A percentile compares a stretch with the other conserved stretches of the same genome.
Conservation (phyloP, 345 rosid genomes). For the Anastatica hierochuntica region DNA sequence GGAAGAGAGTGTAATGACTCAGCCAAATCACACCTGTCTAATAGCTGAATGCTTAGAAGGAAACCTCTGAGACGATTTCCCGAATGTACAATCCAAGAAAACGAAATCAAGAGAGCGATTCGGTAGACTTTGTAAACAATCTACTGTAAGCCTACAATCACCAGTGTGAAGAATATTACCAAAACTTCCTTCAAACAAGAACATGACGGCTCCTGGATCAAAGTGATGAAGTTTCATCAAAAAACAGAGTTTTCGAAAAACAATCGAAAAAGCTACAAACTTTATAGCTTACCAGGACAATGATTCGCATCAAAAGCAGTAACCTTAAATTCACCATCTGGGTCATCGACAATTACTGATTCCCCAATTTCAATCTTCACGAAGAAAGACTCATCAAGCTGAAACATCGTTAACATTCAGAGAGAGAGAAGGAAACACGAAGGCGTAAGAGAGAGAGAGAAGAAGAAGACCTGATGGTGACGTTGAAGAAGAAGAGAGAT, state of each 20-base stretch:
- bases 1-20: not conserved
- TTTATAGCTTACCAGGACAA: conserved; percentile 47
- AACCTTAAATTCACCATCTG: conserved; percentile 49
- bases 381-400: conserved; percentile 58
- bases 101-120: conserved; percentile 53
- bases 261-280: not conserved
- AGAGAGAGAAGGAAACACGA: not conserved
- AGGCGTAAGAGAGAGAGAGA: not conserved
- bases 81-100: conserved; percentile 86
- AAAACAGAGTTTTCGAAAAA: not conserved
- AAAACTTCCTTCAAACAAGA: conserved; percentile 77
- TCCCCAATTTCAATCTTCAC: conserved; percentile 56
- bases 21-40: conserved; percentile 53
- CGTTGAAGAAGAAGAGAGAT: conserved; percentile 48
- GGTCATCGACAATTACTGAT: conserved; percentile 43
- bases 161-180: conserved; percentile 87
- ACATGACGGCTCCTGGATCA: conserved; percentile 84
- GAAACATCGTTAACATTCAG: not conserved
- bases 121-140: conserved; percentile 50
- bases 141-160: conserved; percentile 76
- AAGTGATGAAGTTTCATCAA: conserved; percentile 22
- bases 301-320: conserved; percentile 83
- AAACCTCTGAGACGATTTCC: conserved; percentile 41
- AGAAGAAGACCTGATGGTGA: conserved; percentile 39
- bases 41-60: conserved; percentile 67